Conservation (phyloP, 805 yeast genomes). For the Ogataea sp. region DNA sequence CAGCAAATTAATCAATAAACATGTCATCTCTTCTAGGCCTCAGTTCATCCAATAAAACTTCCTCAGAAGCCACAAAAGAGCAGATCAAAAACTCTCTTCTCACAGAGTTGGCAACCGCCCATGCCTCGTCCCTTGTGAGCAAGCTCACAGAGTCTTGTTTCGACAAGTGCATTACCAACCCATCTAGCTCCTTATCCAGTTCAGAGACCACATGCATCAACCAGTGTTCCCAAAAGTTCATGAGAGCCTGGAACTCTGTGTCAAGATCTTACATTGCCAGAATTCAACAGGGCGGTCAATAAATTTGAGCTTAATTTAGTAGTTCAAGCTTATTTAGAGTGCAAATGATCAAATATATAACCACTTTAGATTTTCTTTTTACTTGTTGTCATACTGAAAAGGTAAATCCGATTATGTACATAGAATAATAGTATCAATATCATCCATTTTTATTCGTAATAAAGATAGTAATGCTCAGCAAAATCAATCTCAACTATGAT, state of each 20-base stretch:
- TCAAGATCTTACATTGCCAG: conserved; percentile 71
- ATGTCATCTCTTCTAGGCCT: neutral
- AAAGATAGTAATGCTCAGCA: no score
- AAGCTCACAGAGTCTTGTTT: conserved; percentile 84
- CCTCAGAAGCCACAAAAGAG: conserved; percentile 24
- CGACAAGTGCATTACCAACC: conserved; percentile 62
- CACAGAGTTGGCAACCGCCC: conserved; percentile 83
- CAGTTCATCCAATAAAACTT: neutral
- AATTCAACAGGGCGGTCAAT: conserved; percentile 44
- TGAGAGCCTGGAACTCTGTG: conserved; percentile 85
- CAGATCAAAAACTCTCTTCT: conserved; percentile 63
- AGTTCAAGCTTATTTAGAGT: no score
- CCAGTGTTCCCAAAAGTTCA: conserved; percentile 78
- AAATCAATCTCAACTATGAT: no score
- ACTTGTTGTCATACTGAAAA: no score
- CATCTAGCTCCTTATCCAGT: conserved; percentile 39
- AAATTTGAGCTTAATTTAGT: no score
- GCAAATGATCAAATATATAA: no score
- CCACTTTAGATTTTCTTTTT: no score
- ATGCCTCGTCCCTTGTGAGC: conserved; percentile 81
- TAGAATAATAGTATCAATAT: no score
- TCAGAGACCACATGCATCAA: conserved; percentile 61
- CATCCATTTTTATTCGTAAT: no score
- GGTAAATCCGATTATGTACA: no score
- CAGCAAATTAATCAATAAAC: no score